Base-by-base conservation (phyloP, 148 eudicot species). In the Gaultheria prostrata region DNA sequence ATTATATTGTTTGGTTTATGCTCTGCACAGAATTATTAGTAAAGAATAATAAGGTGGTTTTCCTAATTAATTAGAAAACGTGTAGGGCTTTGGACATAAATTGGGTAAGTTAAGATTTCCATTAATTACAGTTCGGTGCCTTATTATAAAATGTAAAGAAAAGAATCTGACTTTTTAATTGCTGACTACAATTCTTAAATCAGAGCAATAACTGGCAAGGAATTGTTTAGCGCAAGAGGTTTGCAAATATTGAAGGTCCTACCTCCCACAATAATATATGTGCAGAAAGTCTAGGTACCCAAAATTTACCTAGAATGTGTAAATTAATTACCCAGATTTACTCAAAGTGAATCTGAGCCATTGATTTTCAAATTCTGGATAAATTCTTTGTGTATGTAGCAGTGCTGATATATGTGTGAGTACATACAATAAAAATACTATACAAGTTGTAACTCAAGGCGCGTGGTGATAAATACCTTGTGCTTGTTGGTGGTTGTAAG, bases 151-250 rank as follows among this genome's bases (percentile, higher is more conserved):
- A 30, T 30, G 35, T 35, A 67, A 30, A 13, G 18, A 13, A 67
- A 67, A 67, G 72, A 67, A 67, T 67, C 72, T 28, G 30, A 67
- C 72, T 67, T 67, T 67, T 67, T 67, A 67, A 13, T 30, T 67
- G 72, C 35, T 28, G 72, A 67, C 35, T 67, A 28, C 39, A 67
- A 28, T 67, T 67, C 20, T 67, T 67, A 67, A 28, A 28, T 30
- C 72, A 67, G 35, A 67, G 18, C 35, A 67, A 28, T 28, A 13
- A 28, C 72, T 67, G 8, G 18, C 39, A 12, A 12, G 24, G 76
- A 71, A 33, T 32, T 35, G 46, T 45, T 75, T 75, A 45, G 14
- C 9, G 17, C 26, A 7, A 30, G 12, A 17, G 18, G 35, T 17
- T 71, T 71, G 21, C 46, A 35, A 71, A 33, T 67, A 28, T 67